Conservation (phyloP, 2,329 filamentous ascomycete species). For the Neofusicoccum cordaticola region DNA sequence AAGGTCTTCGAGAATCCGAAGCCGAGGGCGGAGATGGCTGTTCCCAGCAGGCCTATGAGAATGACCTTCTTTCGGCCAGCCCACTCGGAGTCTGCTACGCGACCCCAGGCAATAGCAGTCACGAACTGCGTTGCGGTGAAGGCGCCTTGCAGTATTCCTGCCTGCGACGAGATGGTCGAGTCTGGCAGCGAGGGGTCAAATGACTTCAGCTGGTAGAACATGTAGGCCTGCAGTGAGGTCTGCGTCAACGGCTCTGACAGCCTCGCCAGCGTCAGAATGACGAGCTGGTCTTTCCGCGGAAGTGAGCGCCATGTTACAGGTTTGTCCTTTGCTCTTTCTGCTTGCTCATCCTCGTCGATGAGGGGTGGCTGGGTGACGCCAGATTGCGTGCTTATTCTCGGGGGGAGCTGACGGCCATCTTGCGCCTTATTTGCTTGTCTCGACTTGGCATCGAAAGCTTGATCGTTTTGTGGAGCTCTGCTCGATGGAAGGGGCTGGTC, state of each 20-base stretch:
- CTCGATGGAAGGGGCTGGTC: background rate
- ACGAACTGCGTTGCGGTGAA: conserved; percentile 81
- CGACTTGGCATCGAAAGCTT: background rate
- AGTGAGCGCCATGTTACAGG: conserved; percentile 68
- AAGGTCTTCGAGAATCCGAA: conserved; percentile 69
- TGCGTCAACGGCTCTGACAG: conserved; percentile 81
- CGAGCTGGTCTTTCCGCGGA: conserved; percentile 72
- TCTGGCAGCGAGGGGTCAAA: conserved; percentile 62
- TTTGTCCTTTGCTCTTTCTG: conserved; percentile 35
- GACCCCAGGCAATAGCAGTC: conserved; percentile 80
- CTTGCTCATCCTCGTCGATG: conserved; percentile 11
- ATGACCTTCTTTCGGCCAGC: conserved; percentile 74
- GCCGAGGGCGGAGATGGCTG: conserved; percentile 61
- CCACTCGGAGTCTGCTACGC: conserved; percentile 60
- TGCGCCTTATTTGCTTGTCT: background rate
- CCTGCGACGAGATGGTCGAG: conserved; percentile 69
- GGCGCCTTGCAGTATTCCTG: conserved; percentile 72
- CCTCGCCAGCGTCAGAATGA: conserved; percentile 73
- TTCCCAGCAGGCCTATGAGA: conserved; percentile 72
- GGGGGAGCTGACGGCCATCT: background rate
- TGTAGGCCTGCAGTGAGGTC: conserved; percentile 61
- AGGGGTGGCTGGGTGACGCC: background rate
- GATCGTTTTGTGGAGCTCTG: background rate
- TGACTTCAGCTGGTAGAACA: conserved; percentile 85
- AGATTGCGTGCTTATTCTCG: background rate